These are phyloP conservation scores for Geotrichum phurueaensis DNA, from an alignment of 1,139 yeast genomes.

Conservation along the genomic window DNA sequence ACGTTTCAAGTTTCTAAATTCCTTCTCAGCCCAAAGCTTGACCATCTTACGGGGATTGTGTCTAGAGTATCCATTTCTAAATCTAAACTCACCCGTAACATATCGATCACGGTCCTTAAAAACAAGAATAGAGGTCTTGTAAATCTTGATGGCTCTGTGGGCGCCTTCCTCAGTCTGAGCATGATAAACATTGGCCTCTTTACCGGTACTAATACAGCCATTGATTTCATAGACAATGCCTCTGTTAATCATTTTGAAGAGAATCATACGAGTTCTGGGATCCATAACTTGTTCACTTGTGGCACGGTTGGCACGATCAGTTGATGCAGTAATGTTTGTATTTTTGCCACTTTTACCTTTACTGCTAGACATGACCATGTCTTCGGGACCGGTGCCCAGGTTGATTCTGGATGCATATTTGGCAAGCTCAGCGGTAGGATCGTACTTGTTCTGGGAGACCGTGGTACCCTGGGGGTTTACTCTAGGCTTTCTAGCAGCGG, in stretches of 20 bases:
- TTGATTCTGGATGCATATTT: conserved; percentile 18
- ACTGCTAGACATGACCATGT: conserved; percentile 16
- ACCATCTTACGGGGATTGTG: conserved; percentile 97
- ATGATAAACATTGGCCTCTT: conserved; percentile 96
- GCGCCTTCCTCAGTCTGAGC: conserved; percentile 64
- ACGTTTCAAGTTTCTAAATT: conserved; percentile 84
- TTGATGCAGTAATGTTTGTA: conserved; percentile 13
- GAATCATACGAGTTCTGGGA: conserved; percentile 82
- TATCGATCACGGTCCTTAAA: conserved; percentile 94
- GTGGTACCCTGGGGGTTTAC: conserved; percentile 20
- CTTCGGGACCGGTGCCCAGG: conserved; percentile 18
- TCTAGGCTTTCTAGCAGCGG: conserved; percentile 16
- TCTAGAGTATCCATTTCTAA: conserved; percentile 74
- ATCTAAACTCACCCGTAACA: conserved; percentile 93
- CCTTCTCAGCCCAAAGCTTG: conserved; percentile 97
- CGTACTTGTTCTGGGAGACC: conserved; percentile 15
- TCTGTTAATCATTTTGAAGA: conserved; percentile 73
- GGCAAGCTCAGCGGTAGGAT: conserved; percentile 15
- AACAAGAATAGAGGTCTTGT: conserved; percentile 90
- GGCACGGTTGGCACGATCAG: conserved; percentile 85
- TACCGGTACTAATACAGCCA: conserved; percentile 95
- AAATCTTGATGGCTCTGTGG: conserved; percentile 77
- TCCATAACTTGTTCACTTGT: conserved; percentile 96
- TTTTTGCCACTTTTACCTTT: conserved; percentile 18
- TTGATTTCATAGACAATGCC: conserved; percentile 80